A percentile compares a stretch with the other conserved stretches of the same genome.
These are phyloP conservation scores for Sophora flavescens DNA, from an alignment of 306 rosid species.

Conservation along the genomic window DNA sequence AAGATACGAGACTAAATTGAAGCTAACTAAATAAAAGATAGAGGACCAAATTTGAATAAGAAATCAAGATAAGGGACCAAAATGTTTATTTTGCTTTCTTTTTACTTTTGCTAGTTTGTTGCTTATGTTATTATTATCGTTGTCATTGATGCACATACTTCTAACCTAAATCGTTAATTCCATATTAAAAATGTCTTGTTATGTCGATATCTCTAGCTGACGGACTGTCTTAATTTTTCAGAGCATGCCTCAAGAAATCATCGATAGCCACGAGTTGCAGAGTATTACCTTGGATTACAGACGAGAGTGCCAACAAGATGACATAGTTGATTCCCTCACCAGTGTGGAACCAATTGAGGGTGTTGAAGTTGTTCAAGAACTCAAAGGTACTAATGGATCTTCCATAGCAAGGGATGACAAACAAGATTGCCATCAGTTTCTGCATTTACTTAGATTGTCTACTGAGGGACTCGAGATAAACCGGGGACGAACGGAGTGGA, in stretches of 20 bases:
- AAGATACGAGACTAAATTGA: too few species aligned
- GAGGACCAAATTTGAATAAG: too few species aligned
- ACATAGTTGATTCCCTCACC: constrained; percentile 83
- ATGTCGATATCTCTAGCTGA: too few species aligned
- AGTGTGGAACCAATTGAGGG: constrained; percentile 61
- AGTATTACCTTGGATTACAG: constrained; percentile 94
- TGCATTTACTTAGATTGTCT: constrained; percentile 82
- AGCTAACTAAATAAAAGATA: too few species aligned
- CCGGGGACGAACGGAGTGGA: constrained; percentile 90
- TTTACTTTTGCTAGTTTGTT: too few species aligned
- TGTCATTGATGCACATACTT: too few species aligned
- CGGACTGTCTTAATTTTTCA: constrained; percentile 46
- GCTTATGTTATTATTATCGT: too few species aligned
- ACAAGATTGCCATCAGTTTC: constrained; percentile 64
- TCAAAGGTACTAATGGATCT: constrained; percentile 69
- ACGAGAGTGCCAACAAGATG: constrained; percentile 88
- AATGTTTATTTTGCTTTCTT: too few species aligned
- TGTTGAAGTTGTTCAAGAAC: constrained; percentile 49
- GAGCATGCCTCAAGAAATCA: constrained; percentile 97
- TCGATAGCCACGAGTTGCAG: constrained; percentile 81
- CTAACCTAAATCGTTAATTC: too few species aligned
- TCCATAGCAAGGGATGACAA: constrained; percentile 42
- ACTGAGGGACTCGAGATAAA: constrained; percentile 82
- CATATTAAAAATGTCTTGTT: too few species aligned
- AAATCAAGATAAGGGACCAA: too few species aligned